These are phyloP conservation scores for Chrysochromulina tobinii DNA, from an alignment of 78 protist species.

Conservation along the genomic window DNA sequence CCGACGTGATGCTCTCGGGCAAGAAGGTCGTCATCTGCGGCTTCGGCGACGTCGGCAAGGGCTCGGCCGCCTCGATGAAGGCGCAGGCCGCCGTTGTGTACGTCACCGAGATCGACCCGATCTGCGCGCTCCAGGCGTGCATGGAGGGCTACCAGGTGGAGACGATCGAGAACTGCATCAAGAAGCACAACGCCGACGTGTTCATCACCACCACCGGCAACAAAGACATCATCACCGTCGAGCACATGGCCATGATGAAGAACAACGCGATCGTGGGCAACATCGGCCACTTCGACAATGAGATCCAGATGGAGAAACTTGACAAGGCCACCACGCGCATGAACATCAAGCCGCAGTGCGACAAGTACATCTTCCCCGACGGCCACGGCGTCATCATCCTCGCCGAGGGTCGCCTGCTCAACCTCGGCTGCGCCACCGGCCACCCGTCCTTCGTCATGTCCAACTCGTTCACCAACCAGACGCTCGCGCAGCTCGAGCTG, in stretches of 20 bases:
- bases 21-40: conserved; percentile 95
- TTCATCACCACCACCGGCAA: conserved; percentile 98
- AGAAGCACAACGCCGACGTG: conserved; percentile 82
- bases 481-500: conserved; percentile 96
- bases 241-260: conserved; percentile 92
- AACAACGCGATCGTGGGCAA: conserved; percentile 98
- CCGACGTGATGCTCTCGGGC: conserved; percentile 99
- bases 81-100: conserved; percentile 90
- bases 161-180: conserved; percentile 87
- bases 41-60: conserved; percentile 99
- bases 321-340: conserved; percentile 53
- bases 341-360: conserved; percentile 98
- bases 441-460: conserved; percentile 99
- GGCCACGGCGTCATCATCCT: conserved; percentile 93
- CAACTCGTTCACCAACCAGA: conserved; percentile 98
- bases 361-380: conserved; percentile 84
- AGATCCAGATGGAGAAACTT: conserved; percentile 95
- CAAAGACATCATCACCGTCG: conserved; percentile 86
- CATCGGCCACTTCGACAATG: conserved; percentile 99
- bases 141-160: conserved; percentile 96
- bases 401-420: conserved; percentile 99
- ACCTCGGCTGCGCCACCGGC: conserved; percentile 99
- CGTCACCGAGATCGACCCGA: conserved; percentile 99
- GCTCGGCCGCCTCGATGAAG: conserved; percentile 90
- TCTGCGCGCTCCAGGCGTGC: conserved; percentile 99